phyloP scores from a whole-genome alignment of 805 yeast species.

The Candida methanosorbosa region DNA sequence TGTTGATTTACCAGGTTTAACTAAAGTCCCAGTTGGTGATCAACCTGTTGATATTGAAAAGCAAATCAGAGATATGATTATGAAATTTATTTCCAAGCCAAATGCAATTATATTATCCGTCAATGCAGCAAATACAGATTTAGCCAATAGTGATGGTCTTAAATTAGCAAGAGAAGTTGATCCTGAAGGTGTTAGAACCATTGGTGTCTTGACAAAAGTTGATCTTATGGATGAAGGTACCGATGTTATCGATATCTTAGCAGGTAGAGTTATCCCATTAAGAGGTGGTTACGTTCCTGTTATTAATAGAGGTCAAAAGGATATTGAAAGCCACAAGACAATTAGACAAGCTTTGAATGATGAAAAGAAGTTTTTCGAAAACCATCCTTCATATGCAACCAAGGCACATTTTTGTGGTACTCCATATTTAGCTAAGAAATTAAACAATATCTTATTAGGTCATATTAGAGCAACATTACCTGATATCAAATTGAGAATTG shows the following conservation, averaged over 20 bases:
- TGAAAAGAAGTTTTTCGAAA: conserved; percentile 75
- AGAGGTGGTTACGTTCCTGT: conserved; percentile 96
- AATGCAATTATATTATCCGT: conserved; percentile 92
- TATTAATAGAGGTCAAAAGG: conserved; percentile 94
- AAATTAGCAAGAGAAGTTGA: conserved; percentile 97
- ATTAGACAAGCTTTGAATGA: conserved; percentile 80
- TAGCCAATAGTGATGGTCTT: conserved; percentile 94
- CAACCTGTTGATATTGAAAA: conserved; percentile 96
- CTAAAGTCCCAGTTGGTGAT: conserved; percentile 98
- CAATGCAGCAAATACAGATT: conserved; percentile 92
- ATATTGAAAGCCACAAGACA: conserved; percentile 81
- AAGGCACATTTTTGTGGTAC: conserved; percentile 98
- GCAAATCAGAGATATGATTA: conserved; percentile 86
- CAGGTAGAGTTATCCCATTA: conserved; percentile 92
- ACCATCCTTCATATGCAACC: conserved; percentile 83
- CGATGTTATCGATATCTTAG: conserved; percentile 89
- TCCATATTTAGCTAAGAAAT: conserved; percentile 89
- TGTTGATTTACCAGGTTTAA: conserved; percentile 94
- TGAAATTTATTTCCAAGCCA: conserved; percentile 91
- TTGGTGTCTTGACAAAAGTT: conserved; percentile 93
- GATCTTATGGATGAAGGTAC: conserved; percentile 98
- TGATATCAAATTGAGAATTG: conserved; percentile 86
- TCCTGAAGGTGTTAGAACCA: conserved; percentile 91
- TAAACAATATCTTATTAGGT: conserved; percentile 78
- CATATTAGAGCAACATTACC: conserved; percentile 88